Evolutionary conservation across 2,329 filamentous ascomycete genomes (phyloP), one percentile per base, ranked within the genome.

Genomic region (Penicillium sp.): DNA sequence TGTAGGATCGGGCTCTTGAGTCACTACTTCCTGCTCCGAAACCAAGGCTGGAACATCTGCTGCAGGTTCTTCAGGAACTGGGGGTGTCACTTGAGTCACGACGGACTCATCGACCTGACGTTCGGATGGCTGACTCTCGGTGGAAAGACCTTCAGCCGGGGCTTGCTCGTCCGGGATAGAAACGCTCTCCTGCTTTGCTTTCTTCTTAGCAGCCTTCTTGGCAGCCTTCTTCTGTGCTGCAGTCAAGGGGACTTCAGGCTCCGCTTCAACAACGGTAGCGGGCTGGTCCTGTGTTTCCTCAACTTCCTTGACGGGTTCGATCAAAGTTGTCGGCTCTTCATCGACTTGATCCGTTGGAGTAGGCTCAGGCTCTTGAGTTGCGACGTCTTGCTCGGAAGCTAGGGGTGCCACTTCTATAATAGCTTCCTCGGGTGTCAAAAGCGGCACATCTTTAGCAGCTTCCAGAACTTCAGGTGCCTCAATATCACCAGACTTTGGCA

Each of bases 161-260:
- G 56, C 56, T 6, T 66, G 53, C 6, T 60, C 56, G 3, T 63
- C 59, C 21, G 45, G 27, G 33, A 58, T 19, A 13, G 57, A 52
- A 29, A 59, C 35, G 50, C 56, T 60, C 39, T 66, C 47, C 39
- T 60, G 56, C 46, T 63, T 63, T 24, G 53, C 52, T 58, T 65
- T 66, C 58, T 63, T 64, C 37, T 66, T 65, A 48, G 65, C 64
- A 35, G 63, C 68, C 57, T 78, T 79, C 66, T 77, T 77, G 16
- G 66, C 67, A 57, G 74, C 77, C 55, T 69, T 73, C 59, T 67
- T 68, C 43, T 66, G 60, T 1, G 64, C 60, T 5, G 64, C 29
- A 5, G 63, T 67, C 55, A 66, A 48, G 19, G 56, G 46, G 5
- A 53, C 54, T 41, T 65, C 63, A 35, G 59, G 27, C 43, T 64